These are phyloP conservation scores for Tephrocybe sp. DNA, from an alignment of 768 basidiomycete genomes.

Conservation along the genomic window DNA sequence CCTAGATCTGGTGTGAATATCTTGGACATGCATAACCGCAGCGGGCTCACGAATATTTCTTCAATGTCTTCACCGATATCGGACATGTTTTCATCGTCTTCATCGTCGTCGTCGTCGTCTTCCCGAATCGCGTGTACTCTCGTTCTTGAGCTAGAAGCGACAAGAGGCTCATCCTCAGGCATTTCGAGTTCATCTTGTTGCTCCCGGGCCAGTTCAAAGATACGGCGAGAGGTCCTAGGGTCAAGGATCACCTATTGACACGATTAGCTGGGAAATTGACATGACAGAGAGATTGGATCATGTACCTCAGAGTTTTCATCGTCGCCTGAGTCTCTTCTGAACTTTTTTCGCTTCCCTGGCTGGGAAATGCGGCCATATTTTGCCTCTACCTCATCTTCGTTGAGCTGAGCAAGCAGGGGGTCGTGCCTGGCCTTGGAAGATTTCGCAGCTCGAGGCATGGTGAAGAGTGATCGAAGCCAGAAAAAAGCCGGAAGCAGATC, in stretches of 20 bases:
- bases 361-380: constrained; percentile 79
- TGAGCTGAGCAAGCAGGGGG: constrained; percentile 82
- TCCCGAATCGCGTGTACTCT: constrained; percentile 33
- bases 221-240: constrained; percentile 79
- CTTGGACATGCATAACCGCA: constrained; percentile 1
- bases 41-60: constrained; percentile 53
- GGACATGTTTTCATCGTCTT: constrained; percentile 29
- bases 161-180: constrained; percentile 42
- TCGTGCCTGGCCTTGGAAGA: constrained; percentile 72
- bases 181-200: constrained; percentile 89
- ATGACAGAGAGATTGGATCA: constrained; percentile 20
- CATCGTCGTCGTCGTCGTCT: constrained; percentile 47
- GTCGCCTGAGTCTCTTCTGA: constrained; percentile 43
- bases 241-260: constrained; percentile 64
- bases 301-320: constrained; percentile 57
- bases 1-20: constrained; percentile 38
- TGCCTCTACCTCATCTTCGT: constrained; percentile 71
- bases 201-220: constrained; percentile 88
- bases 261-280: constrained; percentile 8
- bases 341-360: constrained; percentile 74
- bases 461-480: constrained; percentile 10
- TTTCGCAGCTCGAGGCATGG: constrained; percentile 68
- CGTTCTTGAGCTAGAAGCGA: constrained; percentile 30
- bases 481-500: constrained; percentile 15
- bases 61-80: constrained; percentile 57